Evolutionary conservation across 352 stramenopile species (phyloP), one percentile per base, ranked within the genome.

Genomic region (Phytophthora fragariae): DNA sequence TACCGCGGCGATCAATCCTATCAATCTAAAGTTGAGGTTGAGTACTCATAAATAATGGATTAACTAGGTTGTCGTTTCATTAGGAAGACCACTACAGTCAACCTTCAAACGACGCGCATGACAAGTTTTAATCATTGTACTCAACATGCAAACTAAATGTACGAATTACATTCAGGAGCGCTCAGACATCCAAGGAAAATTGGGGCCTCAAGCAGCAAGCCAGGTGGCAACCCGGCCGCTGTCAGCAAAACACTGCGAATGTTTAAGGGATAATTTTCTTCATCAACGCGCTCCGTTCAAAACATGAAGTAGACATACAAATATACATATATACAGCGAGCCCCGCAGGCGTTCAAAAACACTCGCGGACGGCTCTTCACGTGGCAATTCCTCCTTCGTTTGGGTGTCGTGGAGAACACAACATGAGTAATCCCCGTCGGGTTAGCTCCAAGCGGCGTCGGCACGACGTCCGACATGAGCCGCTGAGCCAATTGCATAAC

Each of bases 371-470:
- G 11, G 47, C n/a, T 11, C 5, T 10, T n/a, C 19, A 31, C 56
- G 57, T 62, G 54, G 21, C 15, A 68, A 75, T 74, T 69, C 74
- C 61, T 88, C 79, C 64, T 17, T 77, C 60, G 52, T 70, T 50
- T 80, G 85, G 83, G 86, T 93, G 88, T 95, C 88, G 86, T 80
- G 88, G 86, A 95, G 88, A 95, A 95, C 88, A 95, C 88, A 89
- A 95, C 87, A 92, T 95, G 88, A 95, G 88, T 95, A 92, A 95
- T 93, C 88, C 88, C 88, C 88, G 88, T 95, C 86, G 88, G 85
- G 88, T 95, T 95, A 94, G 88, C 88, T 93, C 85, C 62, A 91
- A 90, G 84, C 77, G 68, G 66, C 84, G 66, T 68, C 76, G 76
- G 70, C 83, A 92, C 82, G 84, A 92, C 88, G 79, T 90, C 77